Base-by-base conservation (phyloP, 352 stramenopile genomes). In the Globisporangium echinulatum region DNA sequence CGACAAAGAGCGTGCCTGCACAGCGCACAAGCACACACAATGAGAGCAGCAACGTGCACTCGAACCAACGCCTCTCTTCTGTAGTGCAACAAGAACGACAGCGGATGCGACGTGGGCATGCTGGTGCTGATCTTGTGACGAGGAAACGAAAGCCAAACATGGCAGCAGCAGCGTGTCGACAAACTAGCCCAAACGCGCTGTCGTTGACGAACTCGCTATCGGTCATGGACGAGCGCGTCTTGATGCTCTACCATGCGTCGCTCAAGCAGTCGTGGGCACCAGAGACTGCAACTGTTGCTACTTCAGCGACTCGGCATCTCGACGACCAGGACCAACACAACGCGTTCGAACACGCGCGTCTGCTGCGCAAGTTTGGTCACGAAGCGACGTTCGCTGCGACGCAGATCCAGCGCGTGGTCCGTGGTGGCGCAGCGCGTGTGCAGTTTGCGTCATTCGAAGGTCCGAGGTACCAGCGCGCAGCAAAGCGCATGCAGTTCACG, bases 191-290 rank as follows among this genome's bases (percentile, higher is more conserved):
- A 33, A 11, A 33, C 2, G 25, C 46, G 9, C 7, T 5, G 19
- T 14, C 14, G 0, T 37, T n/a, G 11, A 38, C n/a, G 7, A 38
- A 68, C 14, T 38, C 53, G 19, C 54, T 80, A 11, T 71, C 70
- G 10, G 58, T 62, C 0, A 58, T 90, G 48, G 78, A 90, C 19
- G 74, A 88, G 59, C 76, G 74, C 2, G 69, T 90, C 39, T 48
- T 90, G 33, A 74, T 87, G 47, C 50, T 90, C 38, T 88, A 81
- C 40, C 78, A 82, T 44, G 88, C 81, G 9, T 72, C 76, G 3
- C 69, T 90, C 40, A 74, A 75, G 56, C 73, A 57, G 0, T 56
- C 69, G 13, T 72, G 66, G 67, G 42, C 38, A 10, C 37, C 50
- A 13, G 37, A 54, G 17, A 49, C 15, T 19, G 15, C 46, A 13